phyloP scores from a whole-genome alignment of 176 grass and related monocot species.

The Eleusine coracana region DNA sequence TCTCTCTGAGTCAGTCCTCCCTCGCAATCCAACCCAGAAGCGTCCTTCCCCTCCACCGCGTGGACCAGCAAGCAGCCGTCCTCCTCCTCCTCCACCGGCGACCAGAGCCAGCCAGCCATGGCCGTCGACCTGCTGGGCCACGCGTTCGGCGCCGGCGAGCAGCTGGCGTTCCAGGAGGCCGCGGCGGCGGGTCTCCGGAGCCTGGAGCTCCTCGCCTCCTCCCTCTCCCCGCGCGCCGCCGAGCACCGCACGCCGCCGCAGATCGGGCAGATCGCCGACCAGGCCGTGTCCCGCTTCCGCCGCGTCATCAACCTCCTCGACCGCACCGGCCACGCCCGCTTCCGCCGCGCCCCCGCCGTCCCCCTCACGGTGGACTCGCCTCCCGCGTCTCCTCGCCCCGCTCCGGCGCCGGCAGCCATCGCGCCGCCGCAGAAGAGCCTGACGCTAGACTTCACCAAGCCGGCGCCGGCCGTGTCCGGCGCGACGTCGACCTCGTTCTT shows the following conservation, averaged over 20 bases:
- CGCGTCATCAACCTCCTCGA: slow-evolving; percentile 85
- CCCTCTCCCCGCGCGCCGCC: slow-evolving; percentile 39
- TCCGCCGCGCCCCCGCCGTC: slow-evolving; percentile 61
- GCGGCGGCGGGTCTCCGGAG: slow-evolving; percentile 69
- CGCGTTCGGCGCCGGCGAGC: slow-evolving; percentile 22
- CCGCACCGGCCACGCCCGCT: slow-evolving; percentile 89
- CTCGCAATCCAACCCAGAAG: neutral
- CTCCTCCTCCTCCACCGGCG: neutral
- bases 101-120: slow-evolving; percentile 29
- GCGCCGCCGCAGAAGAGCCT: slow-evolving; percentile 21
- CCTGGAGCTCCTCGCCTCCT: slow-evolving; percentile 66
- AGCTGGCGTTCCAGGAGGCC: slow-evolving; percentile 73
- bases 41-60: neutral
- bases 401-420: neutral
- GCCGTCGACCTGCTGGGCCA: slow-evolving; percentile 58
- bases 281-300: slow-evolving; percentile 63
- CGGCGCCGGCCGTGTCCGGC: slow-evolving; percentile 33
- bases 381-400: neutral
- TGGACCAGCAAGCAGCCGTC: neutral
- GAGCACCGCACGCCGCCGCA: slow-evolving; percentile 18
- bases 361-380: neutral
- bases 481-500: slow-evolving; percentile 67
- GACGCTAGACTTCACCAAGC: slow-evolving; percentile 68
- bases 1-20: neutral
- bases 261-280: slow-evolving; percentile 66